phyloP scores from a whole-genome alignment of 2,329 filamentous ascomycete species.

The Pseudogymnoascus sp. region DNA sequence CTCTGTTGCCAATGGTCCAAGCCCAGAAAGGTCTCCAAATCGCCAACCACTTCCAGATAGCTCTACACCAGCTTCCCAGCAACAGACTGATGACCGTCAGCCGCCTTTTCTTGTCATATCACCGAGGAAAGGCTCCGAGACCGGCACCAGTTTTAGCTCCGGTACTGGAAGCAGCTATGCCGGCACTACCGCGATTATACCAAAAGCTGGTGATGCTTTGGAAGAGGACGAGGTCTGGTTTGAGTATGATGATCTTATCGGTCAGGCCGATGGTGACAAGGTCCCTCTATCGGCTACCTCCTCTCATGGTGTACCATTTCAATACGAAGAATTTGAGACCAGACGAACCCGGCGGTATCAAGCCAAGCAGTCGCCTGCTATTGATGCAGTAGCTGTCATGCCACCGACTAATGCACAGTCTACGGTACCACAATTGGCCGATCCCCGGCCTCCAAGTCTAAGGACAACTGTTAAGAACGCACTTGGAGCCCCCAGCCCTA shows the following conservation, averaged over 20 bases:
- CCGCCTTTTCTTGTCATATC: slow-evolving; percentile 62
- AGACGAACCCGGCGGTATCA: slow-evolving; percentile 16
- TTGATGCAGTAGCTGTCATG: slow-evolving; percentile 15
- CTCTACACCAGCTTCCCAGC: background rate
- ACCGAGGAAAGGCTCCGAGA: slow-evolving; percentile 63
- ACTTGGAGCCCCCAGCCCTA: slow-evolving; percentile 38
- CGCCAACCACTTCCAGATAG: slow-evolving; percentile 15
- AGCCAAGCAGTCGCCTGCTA: slow-evolving; percentile 21
- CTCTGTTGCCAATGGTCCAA: slow-evolving; percentile 44
- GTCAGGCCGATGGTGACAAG: slow-evolving; percentile 47
- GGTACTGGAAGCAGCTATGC: slow-evolving; percentile 48
- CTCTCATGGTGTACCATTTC: slow-evolving; percentile 49
- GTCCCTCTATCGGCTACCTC: slow-evolving; percentile 47
- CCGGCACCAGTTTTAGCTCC: slow-evolving; percentile 54
- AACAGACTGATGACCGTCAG: background rate
- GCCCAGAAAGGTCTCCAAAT: slow-evolving; percentile 24
- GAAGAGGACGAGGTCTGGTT: slow-evolving; percentile 81
- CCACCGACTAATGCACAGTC: slow-evolving; percentile 16
- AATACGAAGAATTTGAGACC: slow-evolving; percentile 43
- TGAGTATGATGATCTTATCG: slow-evolving; percentile 84
- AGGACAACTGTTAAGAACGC: slow-evolving; percentile 45
- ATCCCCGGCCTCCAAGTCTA: slow-evolving; percentile 39
- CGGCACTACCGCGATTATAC: slow-evolving; percentile 60
- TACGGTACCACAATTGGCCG: background rate
- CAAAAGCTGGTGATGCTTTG: slow-evolving; percentile 52